Base-by-base conservation (phyloP, 208 protist genomes). In the Blastocrithidia nonstop region DNA sequence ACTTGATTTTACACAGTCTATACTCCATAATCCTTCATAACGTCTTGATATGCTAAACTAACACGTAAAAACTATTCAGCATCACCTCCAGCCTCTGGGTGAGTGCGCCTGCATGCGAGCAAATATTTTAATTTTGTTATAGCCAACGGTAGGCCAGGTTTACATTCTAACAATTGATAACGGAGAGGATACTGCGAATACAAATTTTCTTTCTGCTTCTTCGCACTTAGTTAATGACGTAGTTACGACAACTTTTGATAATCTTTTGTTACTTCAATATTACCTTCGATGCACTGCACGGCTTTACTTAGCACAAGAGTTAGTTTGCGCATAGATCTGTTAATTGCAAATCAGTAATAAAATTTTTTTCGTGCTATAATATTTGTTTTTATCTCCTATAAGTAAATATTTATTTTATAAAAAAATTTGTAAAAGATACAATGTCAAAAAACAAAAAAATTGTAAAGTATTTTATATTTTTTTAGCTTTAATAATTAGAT, bases 21-120 rank as follows among this genome's bases (percentile, higher is more conserved):
- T 25, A 89, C 72, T 23, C 80, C 80, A 54, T 84, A 86, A 49
- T 89, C 80, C 53, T 86, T 85, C 72, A 89, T 82, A 17, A 82
- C 58, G 29, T 89, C 75, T 43, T 89, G 75, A 43, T 89, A 89
- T 1, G 80, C 80, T 6, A 89, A 57, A 40, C 63, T 81, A 2
- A 89, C 72, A 9, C 72, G 65, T 19, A 86, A 50, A 52, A 89
- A 89, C 8, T 53, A 46, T 43, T 85, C 80, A 4, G 71, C 51
- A 42, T 89, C 70, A n/a, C 80, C 80, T 13, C 80, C 80, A 0
- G 68, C 80, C 17, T 89, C 80, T 35, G 80, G 80, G 47, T 89
- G 80, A 20, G 72, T 83, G 13, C 71, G 66, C 13, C 80, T 65
- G 27, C 72, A 82, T 9, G 74, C 75, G 17, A 89, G 42, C 16